Evolutionary conservation across 305 asterid genomes (phyloP).

Genomic region (Andrographis paniculata): DNA sequence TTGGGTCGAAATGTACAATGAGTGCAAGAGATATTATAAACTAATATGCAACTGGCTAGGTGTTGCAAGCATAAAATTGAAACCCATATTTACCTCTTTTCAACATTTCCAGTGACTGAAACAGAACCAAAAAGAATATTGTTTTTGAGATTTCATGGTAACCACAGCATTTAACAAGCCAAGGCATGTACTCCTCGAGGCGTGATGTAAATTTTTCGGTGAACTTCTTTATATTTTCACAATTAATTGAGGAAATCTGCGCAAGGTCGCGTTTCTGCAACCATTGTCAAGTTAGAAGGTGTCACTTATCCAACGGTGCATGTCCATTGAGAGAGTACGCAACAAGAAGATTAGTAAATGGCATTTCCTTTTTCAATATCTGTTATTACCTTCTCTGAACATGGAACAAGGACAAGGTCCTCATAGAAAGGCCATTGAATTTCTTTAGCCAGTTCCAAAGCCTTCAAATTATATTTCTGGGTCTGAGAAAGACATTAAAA

Average conservation of each 20-base stretch:
- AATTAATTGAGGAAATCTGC: conserved; percentile 37
- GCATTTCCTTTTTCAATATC: conserved; percentile 11
- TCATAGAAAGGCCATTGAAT: conserved; percentile 66
- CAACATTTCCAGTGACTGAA: conserved; percentile 48
- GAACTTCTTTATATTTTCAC: conserved; percentile 50
- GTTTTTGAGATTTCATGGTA: conserved; percentile 54
- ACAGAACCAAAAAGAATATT: conserved; percentile 52
- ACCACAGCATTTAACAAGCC: conserved; percentile 72
- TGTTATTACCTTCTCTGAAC: conserved; percentile 47
- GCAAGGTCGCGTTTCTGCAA: conserved; percentile 52
- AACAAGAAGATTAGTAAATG: conserved; percentile 6
- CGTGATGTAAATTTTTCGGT: conserved; percentile 39
- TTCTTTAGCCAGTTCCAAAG: conserved; percentile 65
- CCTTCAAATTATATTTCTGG: conserved; percentile 55
- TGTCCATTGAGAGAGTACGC: conserved; percentile 1
- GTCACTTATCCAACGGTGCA: conserved; percentile 1
- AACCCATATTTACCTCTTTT: conserved; percentile 44
- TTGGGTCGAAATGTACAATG: conserved; percentile 1
- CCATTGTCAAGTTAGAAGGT: conserved; percentile 6
- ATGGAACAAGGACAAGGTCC: conserved; percentile 40
- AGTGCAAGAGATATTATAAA: conserved; percentile 1
- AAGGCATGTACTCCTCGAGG: conserved; percentile 46
- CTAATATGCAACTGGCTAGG: conserved; percentile 1
- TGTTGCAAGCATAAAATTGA: conserved; percentile 9
- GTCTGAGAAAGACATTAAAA: conserved; percentile 43